phyloP scores from a whole-genome alignment of 2,329 filamentous ascomycete genomes.

The Alternaria rosae region DNA sequence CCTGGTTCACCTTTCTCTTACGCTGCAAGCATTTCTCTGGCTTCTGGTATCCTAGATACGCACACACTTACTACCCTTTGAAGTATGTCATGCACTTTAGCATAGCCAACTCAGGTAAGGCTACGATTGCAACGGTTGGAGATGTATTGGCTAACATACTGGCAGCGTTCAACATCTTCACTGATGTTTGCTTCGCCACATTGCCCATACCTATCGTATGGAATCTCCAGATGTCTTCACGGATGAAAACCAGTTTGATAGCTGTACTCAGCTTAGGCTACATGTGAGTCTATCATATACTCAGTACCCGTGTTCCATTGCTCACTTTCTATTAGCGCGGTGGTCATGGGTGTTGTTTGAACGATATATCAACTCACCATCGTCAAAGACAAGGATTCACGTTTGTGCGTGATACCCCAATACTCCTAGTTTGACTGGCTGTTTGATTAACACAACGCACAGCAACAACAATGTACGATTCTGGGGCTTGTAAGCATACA shows the following conservation, averaged over 20 bases:
- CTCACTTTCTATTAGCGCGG: neutral
- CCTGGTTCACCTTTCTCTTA: neutral
- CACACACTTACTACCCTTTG: neutral
- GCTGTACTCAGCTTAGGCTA: conserved; percentile 5
- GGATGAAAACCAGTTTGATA: neutral
- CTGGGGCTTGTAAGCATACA: neutral
- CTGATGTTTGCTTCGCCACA: conserved; percentile 6
- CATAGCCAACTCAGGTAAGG: neutral
- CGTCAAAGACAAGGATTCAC: neutral
- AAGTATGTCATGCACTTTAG: neutral
- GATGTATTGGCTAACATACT: neutral
- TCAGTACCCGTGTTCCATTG: neutral
- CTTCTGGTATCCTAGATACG: neutral
- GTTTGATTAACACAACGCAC: neutral
- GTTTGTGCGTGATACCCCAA: neutral
- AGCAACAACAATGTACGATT: neutral
- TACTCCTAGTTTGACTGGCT: neutral
- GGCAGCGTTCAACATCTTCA: conserved; percentile 12
- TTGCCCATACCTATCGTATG: conserved; percentile 5
- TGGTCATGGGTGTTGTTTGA: neutral
- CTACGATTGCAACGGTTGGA: neutral
- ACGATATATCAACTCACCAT: neutral
- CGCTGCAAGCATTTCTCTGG: neutral
- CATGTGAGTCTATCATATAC: neutral
- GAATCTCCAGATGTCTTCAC: conserved; percentile 1